Conservation (phyloP, 164 flowering plant species). For the Akebia trifoliata region DNA sequence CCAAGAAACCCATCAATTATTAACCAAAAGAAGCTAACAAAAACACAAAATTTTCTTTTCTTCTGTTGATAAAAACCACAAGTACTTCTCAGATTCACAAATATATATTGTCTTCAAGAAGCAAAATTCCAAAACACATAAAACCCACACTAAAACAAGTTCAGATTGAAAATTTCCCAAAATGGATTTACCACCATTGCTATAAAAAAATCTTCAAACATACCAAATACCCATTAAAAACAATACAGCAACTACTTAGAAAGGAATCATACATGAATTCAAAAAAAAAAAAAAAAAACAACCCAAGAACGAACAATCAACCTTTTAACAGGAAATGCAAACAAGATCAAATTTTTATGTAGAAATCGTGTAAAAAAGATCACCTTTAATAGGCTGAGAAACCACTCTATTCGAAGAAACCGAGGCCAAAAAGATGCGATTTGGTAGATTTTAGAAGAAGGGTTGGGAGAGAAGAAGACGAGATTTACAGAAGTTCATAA, state of each 20-base stretch:
- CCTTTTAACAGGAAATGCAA: neutral
- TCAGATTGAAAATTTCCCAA: neutral
- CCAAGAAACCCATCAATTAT: neutral
- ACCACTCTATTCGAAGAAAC: conserved; percentile 10
- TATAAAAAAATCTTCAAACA: no score
- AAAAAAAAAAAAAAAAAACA: neutral
- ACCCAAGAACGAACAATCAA: neutral
- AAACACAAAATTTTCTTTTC: neutral
- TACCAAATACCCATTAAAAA: no score
- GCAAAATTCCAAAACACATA: neutral
- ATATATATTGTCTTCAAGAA: neutral
- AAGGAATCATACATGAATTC: conserved; percentile 3
- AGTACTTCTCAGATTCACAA: conserved; percentile 3
- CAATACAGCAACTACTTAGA: no score
- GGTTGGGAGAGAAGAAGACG: conserved; percentile 29
- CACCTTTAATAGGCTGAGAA: no score
- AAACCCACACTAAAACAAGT: no score
- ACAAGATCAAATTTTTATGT: neutral
- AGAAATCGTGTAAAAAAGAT: conserved; percentile 11
- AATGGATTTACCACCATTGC: neutral
- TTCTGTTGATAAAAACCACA: neutral
- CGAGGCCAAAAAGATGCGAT: conserved; percentile 9
- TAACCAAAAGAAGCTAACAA: neutral
- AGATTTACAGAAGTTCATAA: conserved; percentile 5
- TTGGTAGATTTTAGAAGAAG: conserved; percentile 15